phyloP scores from a whole-genome alignment of 2,329 filamentous ascomycete genomes.

The Pleoardoris graminearum region DNA sequence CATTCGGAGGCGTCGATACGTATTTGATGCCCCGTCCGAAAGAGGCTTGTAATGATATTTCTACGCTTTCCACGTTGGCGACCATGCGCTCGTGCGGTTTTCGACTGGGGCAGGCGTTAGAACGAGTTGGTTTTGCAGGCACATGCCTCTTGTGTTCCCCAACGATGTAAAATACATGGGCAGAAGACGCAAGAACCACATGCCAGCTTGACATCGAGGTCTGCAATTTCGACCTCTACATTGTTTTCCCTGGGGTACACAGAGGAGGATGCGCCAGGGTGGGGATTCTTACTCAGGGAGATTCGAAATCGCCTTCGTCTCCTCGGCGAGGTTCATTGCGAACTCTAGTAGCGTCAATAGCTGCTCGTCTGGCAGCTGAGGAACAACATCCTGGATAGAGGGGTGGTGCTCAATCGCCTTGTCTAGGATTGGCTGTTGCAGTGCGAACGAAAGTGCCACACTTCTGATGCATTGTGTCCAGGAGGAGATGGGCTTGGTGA shows the following conservation, averaged over 20 bases:
- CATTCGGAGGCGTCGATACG: slow-evolving; percentile 29
- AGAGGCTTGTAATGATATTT: slow-evolving; percentile 52
- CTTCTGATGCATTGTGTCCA: slow-evolving; percentile 70
- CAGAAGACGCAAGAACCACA: no score
- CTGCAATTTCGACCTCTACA: no score
- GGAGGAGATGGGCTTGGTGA: slow-evolving; percentile 67
- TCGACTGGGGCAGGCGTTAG: slow-evolving; percentile 29
- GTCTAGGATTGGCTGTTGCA: slow-evolving; percentile 53
- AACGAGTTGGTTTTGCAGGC: neutral
- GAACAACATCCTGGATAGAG: slow-evolving; percentile 51
- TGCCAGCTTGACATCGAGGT: no score
- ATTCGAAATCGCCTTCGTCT: slow-evolving; percentile 69
- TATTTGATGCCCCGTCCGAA: slow-evolving; percentile 43
- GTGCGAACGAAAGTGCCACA: slow-evolving; percentile 62
- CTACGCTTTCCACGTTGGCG: slow-evolving; percentile 56
- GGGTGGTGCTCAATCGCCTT: slow-evolving; percentile 52
- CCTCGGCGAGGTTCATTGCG: slow-evolving; percentile 64
- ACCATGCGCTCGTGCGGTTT: slow-evolving; percentile 58
- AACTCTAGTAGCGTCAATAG: slow-evolving; percentile 68
- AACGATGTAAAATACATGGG: no score
- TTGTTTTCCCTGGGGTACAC: no score
- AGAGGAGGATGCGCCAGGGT: neutral
- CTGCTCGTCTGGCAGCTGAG: slow-evolving; percentile 54
- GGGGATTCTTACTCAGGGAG: slow-evolving; percentile 48
- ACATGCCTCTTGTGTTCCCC: no score